Evolutionary conservation across 2,329 filamentous ascomycete species (phyloP).

Genomic region (Verticillium isaacii): DNA sequence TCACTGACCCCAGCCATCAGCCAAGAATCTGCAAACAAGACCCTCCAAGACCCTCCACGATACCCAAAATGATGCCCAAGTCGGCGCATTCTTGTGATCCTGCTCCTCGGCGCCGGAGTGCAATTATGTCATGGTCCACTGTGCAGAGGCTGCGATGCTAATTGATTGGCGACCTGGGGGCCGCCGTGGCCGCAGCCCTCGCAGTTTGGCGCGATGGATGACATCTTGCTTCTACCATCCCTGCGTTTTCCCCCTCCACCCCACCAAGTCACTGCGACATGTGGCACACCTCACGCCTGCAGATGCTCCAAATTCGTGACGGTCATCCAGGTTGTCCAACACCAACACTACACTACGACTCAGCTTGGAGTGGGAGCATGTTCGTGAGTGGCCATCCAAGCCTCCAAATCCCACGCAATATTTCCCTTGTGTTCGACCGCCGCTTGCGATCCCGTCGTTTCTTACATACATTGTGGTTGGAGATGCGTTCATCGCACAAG

Average conservation of each 20-base stretch:
- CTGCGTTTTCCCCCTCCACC: conserved; percentile 11
- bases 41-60: neutral
- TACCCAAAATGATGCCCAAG: neutral
- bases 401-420: neutral
- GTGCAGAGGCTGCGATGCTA: neutral
- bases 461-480: too few relatives aligned
- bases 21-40: neutral
- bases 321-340: neutral
- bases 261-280: conserved; percentile 3
- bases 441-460: too few relatives aligned
- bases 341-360: neutral
- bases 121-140: conserved; percentile 1
- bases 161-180: neutral
- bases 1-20: neutral
- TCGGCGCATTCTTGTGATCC: neutral
- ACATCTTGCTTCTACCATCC: conserved; percentile 23
- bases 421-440: neutral
- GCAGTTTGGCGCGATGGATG: conserved; percentile 13
- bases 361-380: neutral
- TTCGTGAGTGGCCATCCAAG: neutral
- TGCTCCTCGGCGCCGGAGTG: neutral
- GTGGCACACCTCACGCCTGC: conserved; percentile 2
- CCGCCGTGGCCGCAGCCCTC: neutral
- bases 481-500: neutral
- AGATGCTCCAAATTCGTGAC: neutral